phyloP scores from a whole-genome alignment of 2,329 filamentous ascomycete genomes.

The Colletotrichum theobromicola region DNA sequence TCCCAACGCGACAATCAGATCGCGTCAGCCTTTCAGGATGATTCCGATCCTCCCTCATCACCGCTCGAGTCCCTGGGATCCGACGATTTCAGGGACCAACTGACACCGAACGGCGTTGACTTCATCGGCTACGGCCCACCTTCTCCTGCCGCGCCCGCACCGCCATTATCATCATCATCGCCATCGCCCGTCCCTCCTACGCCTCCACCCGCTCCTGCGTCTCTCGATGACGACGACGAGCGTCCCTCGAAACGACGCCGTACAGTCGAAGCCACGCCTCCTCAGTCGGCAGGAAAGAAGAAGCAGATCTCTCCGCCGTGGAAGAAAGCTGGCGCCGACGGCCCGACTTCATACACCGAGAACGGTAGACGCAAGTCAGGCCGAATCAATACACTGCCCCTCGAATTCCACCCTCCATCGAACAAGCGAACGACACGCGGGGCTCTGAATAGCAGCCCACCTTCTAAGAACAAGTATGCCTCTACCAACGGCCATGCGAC shows the following conservation, averaged over 20 bases:
- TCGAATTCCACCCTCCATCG: conserved; percentile 55
- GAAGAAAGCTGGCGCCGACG: conserved; percentile 85
- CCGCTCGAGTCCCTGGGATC: conserved; percentile 19
- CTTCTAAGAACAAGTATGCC: conserved; percentile 31
- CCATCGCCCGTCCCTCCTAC: not conserved
- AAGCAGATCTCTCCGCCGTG: conserved; percentile 83
- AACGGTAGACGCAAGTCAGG: conserved; percentile 74
- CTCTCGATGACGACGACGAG: conserved; percentile 38
- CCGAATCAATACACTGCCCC: conserved; percentile 62
- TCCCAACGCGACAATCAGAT: conserved; percentile 25
- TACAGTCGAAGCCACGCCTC: conserved; percentile 53
- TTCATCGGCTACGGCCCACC: conserved; percentile 7
- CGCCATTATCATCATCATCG: conserved; percentile 2
- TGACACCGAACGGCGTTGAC: conserved; percentile 21
- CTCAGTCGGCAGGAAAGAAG: conserved; percentile 40
- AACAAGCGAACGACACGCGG: conserved; percentile 59
- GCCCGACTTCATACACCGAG: conserved; percentile 83
- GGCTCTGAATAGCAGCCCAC: conserved; percentile 38
- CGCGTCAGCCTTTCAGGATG: conserved; percentile 15
- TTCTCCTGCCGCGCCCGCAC: not conserved
- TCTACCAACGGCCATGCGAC: conserved; percentile 32
- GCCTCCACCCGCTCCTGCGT: not conserved
- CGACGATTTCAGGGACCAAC: conserved; percentile 21
- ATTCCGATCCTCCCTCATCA: conserved; percentile 12
- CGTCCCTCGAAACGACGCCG: conserved; percentile 71